Evolutionary conservation across 371 early-diverging fungal genomes (phyloP).

Genomic region (Mortierella sp.): DNA sequence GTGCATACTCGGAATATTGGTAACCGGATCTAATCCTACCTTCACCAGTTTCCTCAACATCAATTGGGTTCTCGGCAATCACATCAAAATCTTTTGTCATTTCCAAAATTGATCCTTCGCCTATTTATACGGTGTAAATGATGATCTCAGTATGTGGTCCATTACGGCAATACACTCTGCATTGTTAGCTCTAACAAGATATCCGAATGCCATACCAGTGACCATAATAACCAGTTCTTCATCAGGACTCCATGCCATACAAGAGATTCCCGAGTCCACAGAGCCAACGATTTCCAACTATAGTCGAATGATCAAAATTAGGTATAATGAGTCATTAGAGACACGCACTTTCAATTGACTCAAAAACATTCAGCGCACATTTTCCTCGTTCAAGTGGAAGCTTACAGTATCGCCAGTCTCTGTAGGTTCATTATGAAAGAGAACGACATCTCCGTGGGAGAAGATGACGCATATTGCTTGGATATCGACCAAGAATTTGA

Average conservation of each 20-base stretch:
- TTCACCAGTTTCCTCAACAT: slow-evolving; percentile 77
- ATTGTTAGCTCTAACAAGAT: neutral
- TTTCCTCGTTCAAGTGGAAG: neutral
- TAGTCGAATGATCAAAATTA: neutral
- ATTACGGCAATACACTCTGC: no score
- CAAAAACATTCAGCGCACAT: neutral
- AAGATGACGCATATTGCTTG: slow-evolving; percentile 77
- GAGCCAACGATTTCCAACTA: slow-evolving; percentile 78
- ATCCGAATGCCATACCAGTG: slow-evolving; percentile 64
- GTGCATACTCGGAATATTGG: neutral
- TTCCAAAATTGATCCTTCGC: slow-evolving; percentile 80
- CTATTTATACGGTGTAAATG: slow-evolving; percentile 37
- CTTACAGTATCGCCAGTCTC: slow-evolving; percentile 64
- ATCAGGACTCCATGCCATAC: slow-evolving; percentile 94
- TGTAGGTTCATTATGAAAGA: slow-evolving; percentile 69
- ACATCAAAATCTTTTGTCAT: slow-evolving; percentile 96
- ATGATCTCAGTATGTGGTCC: neutral
- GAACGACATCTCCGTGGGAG: slow-evolving; percentile 76
- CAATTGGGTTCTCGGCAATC: slow-evolving; percentile 80
- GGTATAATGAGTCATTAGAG: neutral
- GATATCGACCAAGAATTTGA: slow-evolving; percentile 73
- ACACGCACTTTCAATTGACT: neutral
- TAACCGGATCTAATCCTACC: slow-evolving; percentile 53
- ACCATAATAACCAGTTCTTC: slow-evolving; percentile 88
- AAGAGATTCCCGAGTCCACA: slow-evolving; percentile 84